A percentile compares a stretch with the other conserved stretches of the same genome.
Conservation (phyloP, 2,329 filamentous ascomycete genomes). For the Pestalotiopsis sp. region DNA sequence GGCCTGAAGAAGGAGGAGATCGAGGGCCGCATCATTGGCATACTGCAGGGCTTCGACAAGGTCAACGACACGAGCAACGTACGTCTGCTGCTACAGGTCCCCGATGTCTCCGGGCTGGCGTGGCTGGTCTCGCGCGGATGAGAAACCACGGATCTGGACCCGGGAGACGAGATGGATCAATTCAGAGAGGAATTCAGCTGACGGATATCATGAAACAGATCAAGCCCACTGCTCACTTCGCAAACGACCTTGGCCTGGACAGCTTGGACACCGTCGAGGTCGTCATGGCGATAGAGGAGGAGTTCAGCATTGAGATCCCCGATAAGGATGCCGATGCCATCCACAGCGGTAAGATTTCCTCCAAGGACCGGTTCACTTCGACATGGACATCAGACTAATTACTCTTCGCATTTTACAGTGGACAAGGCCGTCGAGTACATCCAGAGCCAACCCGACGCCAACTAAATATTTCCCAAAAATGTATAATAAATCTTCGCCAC, state of each 20-base stretch:
- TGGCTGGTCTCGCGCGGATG: background rate
- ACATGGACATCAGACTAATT: slow-evolving; percentile 24
- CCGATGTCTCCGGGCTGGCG: background rate
- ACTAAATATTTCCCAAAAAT: slow-evolving; percentile 43
- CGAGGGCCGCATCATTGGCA: slow-evolving; percentile 86
- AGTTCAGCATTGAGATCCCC: slow-evolving; percentile 91
- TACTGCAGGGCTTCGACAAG: slow-evolving; percentile 98
- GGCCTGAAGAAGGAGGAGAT: slow-evolving; percentile 82
- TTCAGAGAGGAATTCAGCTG: background rate
- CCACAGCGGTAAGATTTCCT: slow-evolving; percentile 75
- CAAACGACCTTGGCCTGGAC: slow-evolving; percentile 96
- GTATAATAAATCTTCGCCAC: slow-evolving; percentile 22
- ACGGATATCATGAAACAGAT: slow-evolving; percentile 60
- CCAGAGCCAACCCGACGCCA: slow-evolving; percentile 87
- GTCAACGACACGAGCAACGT: slow-evolving; percentile 69
- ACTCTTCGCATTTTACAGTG: slow-evolving; percentile 54
- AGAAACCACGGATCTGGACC: background rate
- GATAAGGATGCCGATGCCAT: slow-evolving; percentile 96
- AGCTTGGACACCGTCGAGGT: slow-evolving; percentile 98
- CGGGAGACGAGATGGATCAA: background rate
- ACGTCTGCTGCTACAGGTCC: slow-evolving; percentile 31
- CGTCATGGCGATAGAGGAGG: slow-evolving; percentile 97
- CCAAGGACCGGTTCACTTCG: slow-evolving; percentile 6
- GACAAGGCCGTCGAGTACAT: slow-evolving; percentile 96
- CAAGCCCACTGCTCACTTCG: slow-evolving; percentile 82